Evolutionary conservation across 768 basidiomycete species (phyloP).

Genomic region (Amanita subjunquillea): DNA sequence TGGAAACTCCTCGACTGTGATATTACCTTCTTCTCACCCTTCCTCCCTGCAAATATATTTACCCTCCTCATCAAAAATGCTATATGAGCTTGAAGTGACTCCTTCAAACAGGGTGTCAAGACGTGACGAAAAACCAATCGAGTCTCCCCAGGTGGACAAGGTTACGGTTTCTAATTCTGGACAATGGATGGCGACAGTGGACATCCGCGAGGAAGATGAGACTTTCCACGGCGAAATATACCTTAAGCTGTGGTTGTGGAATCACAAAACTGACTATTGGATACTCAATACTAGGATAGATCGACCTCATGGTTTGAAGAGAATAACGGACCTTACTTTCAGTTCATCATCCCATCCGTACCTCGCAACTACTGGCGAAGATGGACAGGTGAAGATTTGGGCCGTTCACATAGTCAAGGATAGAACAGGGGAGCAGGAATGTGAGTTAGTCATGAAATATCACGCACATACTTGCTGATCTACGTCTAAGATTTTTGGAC

Average conservation of each 20-base stretch:
- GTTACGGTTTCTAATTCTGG: constrained; percentile 58
- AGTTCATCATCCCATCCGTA: constrained; percentile 37
- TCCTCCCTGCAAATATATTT: constrained; percentile 92
- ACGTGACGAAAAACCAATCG: constrained; percentile 65
- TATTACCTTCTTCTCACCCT: constrained; percentile 90
- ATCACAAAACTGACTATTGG: constrained; percentile 50
- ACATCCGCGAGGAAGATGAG: constrained; percentile 60
- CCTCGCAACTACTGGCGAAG: constrained; percentile 67
- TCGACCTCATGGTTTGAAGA: constrained; percentile 65
- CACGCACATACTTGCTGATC: constrained; percentile 2
- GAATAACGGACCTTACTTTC: constrained; percentile 61
- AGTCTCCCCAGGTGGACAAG: constrained; percentile 66
- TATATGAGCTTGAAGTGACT: constrained; percentile 86
- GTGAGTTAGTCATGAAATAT: constrained; percentile 23
- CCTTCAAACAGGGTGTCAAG: constrained; percentile 88
- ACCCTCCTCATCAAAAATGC: constrained; percentile 52
- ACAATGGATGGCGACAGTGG: constrained; percentile 89
- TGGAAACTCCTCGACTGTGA: constrained; percentile 56
- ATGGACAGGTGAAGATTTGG: constrained; percentile 79
- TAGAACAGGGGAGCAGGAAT: constrained; percentile 39
- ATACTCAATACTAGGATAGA: constrained; percentile 84
- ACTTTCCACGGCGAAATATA: constrained; percentile 59
- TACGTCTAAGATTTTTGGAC: constrained; percentile 59
- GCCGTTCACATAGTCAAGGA: constrained; percentile 37
- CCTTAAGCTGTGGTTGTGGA: constrained; percentile 91